Evolutionary conservation across 768 basidiomycete species (phyloP), one percentile per base, ranked within the genome.

Genomic region (Boletus tomentosulus): DNA sequence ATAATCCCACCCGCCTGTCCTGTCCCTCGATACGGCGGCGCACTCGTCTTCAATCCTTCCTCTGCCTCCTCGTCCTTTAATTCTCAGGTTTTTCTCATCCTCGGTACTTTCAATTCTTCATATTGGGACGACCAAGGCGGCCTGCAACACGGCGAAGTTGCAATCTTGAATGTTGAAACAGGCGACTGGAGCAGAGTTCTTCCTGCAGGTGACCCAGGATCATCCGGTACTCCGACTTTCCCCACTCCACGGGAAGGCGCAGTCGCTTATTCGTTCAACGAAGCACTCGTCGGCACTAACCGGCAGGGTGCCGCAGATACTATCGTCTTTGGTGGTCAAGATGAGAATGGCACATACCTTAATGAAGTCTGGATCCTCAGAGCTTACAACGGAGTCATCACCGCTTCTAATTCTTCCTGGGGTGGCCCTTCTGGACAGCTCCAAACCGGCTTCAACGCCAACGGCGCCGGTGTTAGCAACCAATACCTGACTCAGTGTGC

Each of bases 351-450:
- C 13, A 80, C 74, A 25, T 84, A 87, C 63, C 74, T 90, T 4
- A 78, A 82, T 38, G 90, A 92, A 52, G 63, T 92, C 11, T 92
- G 90, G 90, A 66, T 92, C 8, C 74, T 92, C 56, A 76, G 90
- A 50, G 80, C 87, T 4, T 92, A 91, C 67, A 76, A 78, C 56
- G 85, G 76, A n/a, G 68, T 76, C 31, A 63, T 88, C 51, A 78
- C 78, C n/a, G 58, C 77, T n/a, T 77, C 82, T 2, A 74, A 76
- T 47, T 68, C 76, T 52, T 70, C 69, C 7, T 89, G 86, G 87
- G 85, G 85, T 13, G 90, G 78, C 60, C 84, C 86, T 6, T 67
- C 79, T 54, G 90, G 89, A 1, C 58, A 68, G 30, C 76, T 92
- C 38, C 74, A 79, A 66, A 78, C 79, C 1, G 89, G 90, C 27